These are phyloP conservation scores for Ambrosiella beaveri DNA, from an alignment of 2,329 filamentous ascomycete genomes.

Conservation along the genomic window DNA sequence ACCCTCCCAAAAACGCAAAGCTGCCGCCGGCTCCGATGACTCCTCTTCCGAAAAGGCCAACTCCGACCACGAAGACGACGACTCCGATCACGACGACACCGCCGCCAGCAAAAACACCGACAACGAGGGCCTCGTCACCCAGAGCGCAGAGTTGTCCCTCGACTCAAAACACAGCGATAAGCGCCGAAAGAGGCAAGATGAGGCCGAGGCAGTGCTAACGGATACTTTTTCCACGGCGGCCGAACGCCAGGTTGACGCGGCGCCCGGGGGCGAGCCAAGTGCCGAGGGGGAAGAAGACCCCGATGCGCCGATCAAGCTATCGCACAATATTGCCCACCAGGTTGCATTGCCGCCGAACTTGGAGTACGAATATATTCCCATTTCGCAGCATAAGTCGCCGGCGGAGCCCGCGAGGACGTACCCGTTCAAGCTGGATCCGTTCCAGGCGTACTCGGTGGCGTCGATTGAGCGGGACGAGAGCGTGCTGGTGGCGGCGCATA, in stretches of 20 bases:
- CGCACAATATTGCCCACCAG: slow-evolving; percentile 97
- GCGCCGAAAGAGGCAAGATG: slow-evolving; percentile 43
- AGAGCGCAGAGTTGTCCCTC: slow-evolving; percentile 4
- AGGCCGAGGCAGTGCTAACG: slow-evolving; percentile 60
- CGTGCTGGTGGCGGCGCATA: slow-evolving; percentile 91
- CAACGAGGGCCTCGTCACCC: slow-evolving; percentile 30
- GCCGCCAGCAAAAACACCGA: slow-evolving; percentile 23
- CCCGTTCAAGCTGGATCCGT: slow-evolving; percentile 87
- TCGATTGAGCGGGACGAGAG: slow-evolving; percentile 95
- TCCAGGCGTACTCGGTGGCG: slow-evolving; percentile 85
- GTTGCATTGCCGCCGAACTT: slow-evolving; percentile 86
- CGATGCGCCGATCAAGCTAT: slow-evolving; percentile 62
- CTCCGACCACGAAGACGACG: slow-evolving; percentile 15
- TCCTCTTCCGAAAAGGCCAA: neutral
- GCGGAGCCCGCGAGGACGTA: slow-evolving; percentile 69
- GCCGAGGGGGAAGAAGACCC: neutral
- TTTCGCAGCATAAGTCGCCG: slow-evolving; percentile 84
- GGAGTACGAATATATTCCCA: slow-evolving; percentile 86
- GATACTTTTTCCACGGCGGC: slow-evolving; percentile 92
- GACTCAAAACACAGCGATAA: slow-evolving; percentile 29
- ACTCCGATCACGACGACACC: slow-evolving; percentile 18
- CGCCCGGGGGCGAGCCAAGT: slow-evolving; percentile 2
- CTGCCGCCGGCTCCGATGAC: neutral
- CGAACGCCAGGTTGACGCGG: slow-evolving; percentile 54
- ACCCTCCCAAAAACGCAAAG: slow-evolving; percentile 16